A percentile compares a stretch with the other conserved stretches of the same genome.
phyloP scores from a whole-genome alignment of 106 monocot species.

The Acorus calamus region DNA sequence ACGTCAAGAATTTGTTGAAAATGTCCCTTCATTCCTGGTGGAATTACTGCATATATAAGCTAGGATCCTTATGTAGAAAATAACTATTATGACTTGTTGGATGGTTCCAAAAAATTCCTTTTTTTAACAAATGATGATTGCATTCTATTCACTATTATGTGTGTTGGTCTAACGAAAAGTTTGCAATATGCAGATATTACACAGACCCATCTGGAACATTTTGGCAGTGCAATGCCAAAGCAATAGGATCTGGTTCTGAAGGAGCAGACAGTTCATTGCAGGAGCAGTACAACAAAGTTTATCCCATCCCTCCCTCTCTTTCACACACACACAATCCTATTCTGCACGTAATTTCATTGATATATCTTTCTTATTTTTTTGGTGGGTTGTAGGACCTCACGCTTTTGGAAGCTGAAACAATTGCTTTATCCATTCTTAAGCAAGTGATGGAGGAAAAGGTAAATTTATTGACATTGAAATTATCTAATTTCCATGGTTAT shows the following conservation, averaged over 20 bases:
- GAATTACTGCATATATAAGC: too few relatives aligned
- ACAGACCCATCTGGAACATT: constrained; percentile 95
- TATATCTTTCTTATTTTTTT: background rate
- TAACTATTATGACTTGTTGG: too few relatives aligned
- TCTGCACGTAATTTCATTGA: too few relatives aligned
- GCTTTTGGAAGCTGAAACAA: constrained; percentile 85
- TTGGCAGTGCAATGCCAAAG: constrained; percentile 93
- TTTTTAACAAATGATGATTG: too few relatives aligned
- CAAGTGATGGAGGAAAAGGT: constrained; percentile 99
- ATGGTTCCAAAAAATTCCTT: too few relatives aligned
- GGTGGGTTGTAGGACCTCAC: constrained; percentile 48
- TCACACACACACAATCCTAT: too few relatives aligned
- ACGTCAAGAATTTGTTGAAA: background rate
- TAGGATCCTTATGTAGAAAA: too few relatives aligned
- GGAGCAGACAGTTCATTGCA: constrained; percentile 91
- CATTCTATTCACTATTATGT: too few relatives aligned
- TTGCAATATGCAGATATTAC: constrained; percentile 27
- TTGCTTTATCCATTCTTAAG: constrained; percentile 89
- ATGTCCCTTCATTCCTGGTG: too few relatives aligned
- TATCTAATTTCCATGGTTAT: too few relatives aligned
- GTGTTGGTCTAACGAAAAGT: too few relatives aligned
- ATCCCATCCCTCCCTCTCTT: background rate
- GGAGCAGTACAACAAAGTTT: constrained; percentile 83
- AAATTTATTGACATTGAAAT: background rate
- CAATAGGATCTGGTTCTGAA: constrained; percentile 91